Base-by-base conservation (phyloP, 768 basidiomycete species). In the Lenzites betulinus region DNA sequence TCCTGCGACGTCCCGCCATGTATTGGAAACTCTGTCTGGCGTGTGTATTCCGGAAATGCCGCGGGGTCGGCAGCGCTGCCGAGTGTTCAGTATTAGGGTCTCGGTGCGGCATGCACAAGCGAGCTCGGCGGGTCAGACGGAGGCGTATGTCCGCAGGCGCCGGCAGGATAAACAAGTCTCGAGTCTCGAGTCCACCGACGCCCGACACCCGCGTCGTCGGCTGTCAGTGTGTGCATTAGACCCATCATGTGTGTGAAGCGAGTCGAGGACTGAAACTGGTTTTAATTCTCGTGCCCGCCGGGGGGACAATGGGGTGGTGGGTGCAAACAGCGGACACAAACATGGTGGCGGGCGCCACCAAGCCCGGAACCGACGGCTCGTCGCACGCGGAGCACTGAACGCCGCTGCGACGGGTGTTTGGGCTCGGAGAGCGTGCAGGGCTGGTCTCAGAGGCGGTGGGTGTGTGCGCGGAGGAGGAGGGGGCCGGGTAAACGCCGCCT, bases 281-380 rank as follows among this genome's bases (percentile, higher is more conserved):
- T 23, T 46, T 25, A 46, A 25, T 46, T 46, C 11, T 16, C 7
- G 25, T 13, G 18, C 28, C 51, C 23, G 38, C 20, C 3, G 51
- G 22, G 20, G 26, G 47, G 56, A 58, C 56, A 58, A 58, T 58
- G 39, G 56, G 44, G 18, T 2, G 30, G 38, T 2, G 39, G 48
- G 39, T 33, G 41, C 56, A 58, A 58, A 58, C 56, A 58, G 39
- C 11, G 48, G 39, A 58, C 48, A 58, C 56, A 58, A 58, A 58
- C 56, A 58, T 11, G 4, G 25, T n/a, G 20, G 28, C 48, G 38
- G 26, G 48, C 56, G 56, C 56, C 56, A 58, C 56, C 56, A 43
- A 58, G 56, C 56, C 18, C 33, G 22, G 39, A 42, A 26, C 48
- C 56, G 56, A 49, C 36, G 46, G 23, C 9, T 22, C 35, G 13